Evolutionary conservation across 306 rosid species (phyloP).

Genomic region (Herpetospermum pedunculosum): DNA sequence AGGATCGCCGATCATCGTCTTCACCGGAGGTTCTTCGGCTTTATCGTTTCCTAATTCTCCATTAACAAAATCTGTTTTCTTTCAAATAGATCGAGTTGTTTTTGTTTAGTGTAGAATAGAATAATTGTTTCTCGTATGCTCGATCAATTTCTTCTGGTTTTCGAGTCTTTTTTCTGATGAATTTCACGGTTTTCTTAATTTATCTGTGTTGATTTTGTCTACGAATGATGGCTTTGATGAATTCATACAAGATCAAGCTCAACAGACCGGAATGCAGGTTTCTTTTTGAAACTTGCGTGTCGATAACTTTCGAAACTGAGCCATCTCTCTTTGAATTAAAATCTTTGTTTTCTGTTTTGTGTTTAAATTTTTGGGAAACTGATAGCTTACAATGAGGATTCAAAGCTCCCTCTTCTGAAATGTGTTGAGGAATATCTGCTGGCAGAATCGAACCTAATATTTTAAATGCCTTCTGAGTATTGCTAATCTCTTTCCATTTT

Average conservation of each 20-base stretch:
- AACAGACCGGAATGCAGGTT: constrained; percentile 14
- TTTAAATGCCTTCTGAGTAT: constrained; percentile 15
- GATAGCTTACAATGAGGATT: constrained; percentile 10
- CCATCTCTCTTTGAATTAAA: too few relatives aligned
- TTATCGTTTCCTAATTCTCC: too few relatives aligned
- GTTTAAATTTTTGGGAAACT: background rate
- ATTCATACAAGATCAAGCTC: constrained; percentile 29
- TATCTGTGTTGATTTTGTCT: background rate
- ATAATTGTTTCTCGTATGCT: too few relatives aligned
- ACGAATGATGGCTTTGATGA: background rate
- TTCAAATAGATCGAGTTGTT: too few relatives aligned
- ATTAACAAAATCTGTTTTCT: too few relatives aligned
- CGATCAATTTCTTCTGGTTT: background rate
- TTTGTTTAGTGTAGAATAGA: too few relatives aligned
- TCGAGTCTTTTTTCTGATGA: background rate
- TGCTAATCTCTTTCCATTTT: background rate
- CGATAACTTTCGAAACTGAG: constrained; percentile 8
- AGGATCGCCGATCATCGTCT: too few relatives aligned
- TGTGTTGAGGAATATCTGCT: constrained; percentile 7
- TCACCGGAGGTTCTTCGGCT: too few relatives aligned
- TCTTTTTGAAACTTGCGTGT: constrained; percentile 13
- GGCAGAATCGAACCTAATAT: constrained; percentile 19
- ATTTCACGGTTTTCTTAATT: too few relatives aligned
- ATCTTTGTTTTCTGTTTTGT: background rate
- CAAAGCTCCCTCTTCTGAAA: constrained; percentile 23